A percentile compares a stretch with the other conserved stretches of the same genome.
phyloP scores from a whole-genome alignment of 495 filamentous ascomycete species.

The Barbatosphaeria neglecta region DNA sequence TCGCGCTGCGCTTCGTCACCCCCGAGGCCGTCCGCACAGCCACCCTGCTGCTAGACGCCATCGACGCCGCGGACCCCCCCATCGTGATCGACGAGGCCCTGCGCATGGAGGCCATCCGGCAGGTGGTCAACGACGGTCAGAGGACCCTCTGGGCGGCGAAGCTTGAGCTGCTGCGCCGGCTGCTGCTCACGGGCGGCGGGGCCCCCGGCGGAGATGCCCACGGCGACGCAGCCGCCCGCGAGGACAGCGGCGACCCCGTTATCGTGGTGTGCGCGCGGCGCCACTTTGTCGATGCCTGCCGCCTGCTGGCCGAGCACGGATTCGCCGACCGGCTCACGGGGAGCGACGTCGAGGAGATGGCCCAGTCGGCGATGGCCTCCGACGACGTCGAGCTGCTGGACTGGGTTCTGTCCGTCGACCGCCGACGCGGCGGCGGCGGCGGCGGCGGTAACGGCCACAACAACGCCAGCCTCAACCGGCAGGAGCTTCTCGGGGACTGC shows the following conservation, averaged over 20 bases:
- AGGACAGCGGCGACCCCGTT: neutral
- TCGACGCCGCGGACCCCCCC: neutral
- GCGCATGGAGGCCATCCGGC: too few species aligned
- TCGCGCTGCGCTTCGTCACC: neutral
- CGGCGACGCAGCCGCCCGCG: neutral
- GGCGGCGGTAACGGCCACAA: too few species aligned
- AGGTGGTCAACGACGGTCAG: too few species aligned
- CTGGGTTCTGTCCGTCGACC: neutral
- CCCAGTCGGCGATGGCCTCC: neutral
- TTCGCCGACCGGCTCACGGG: neutral
- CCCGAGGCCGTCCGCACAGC: neutral
- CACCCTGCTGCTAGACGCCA: neutral
- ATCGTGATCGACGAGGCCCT: too few species aligned
- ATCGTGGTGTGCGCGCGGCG: neutral
- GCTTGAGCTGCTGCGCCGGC: neutral
- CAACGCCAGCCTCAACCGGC: neutral
- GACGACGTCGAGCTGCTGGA: neutral
- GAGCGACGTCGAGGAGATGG: neutral
- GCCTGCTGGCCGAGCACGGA: neutral
- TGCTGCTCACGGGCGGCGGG: neutral
- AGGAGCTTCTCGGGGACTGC: neutral
- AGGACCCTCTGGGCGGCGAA: neutral
- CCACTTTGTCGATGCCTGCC: neutral
- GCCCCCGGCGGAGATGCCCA: too few species aligned
- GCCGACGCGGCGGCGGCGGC: too few species aligned